These are phyloP conservation scores for Aspergillus heteromorphus DNA, from an alignment of 495 filamentous ascomycete species.

Conservation along the genomic window DNA sequence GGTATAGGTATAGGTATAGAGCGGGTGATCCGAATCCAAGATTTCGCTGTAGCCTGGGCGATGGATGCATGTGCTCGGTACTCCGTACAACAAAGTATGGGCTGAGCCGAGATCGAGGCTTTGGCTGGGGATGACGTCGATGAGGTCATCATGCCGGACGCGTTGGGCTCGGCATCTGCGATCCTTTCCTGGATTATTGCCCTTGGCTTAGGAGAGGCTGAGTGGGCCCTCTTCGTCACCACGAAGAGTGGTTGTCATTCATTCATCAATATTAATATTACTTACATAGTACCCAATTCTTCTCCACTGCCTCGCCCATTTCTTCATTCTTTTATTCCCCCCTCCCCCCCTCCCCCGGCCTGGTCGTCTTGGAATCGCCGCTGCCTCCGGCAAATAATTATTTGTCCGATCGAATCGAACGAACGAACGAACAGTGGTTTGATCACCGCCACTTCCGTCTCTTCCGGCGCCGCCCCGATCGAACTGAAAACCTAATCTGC, in stretches of 20 bases:
- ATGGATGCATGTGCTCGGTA: not conserved
- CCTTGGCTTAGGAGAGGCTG: not conserved
- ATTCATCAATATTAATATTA: too few species aligned
- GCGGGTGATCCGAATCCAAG: not conserved
- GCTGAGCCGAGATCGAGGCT: too few species aligned
- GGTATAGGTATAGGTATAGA: too few species aligned
- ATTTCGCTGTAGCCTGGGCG: not conserved
- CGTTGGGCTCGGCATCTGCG: too few species aligned
- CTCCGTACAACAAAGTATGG: too few species aligned
- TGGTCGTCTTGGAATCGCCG: not conserved
- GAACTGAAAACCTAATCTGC: not conserved
- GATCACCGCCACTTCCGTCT: slow-evolving; percentile 14
- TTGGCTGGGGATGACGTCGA: not conserved
- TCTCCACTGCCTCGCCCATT: not conserved
- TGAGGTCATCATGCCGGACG: not conserved
- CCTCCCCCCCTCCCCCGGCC: not conserved
- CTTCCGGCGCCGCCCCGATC: slow-evolving; percentile 6
- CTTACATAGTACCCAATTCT: not conserved
- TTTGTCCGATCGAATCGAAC: not conserved
- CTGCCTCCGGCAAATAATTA: not conserved
- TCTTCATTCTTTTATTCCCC: not conserved
- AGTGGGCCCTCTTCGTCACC: not conserved
- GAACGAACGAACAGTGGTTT: not conserved
- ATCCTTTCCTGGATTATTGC: not conserved
- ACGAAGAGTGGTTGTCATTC: too few species aligned